Evolutionary conservation across 106 monocot genomes (phyloP).

Genomic region (Platanthera zijinensis): DNA sequence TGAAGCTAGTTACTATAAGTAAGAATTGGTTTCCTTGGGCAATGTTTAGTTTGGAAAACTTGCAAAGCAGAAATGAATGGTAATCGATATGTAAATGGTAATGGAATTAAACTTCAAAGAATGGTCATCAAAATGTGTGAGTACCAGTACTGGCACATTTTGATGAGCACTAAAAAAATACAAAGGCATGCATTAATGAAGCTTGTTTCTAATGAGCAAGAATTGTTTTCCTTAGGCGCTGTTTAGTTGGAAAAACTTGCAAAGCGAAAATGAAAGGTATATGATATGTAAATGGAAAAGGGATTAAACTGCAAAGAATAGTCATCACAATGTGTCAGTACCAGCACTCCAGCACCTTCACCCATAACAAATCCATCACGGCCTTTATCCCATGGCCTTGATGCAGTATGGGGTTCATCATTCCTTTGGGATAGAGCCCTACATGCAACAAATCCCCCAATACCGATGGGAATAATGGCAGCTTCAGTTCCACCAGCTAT

Average conservation of each 20-base stretch:
- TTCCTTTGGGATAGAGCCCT: constrained; percentile 95
- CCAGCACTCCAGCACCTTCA: constrained; percentile 93
- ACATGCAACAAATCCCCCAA: constrained; percentile 97
- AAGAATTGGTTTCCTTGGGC: too few species aligned
- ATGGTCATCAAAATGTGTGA: too few species aligned
- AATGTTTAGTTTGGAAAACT: too few species aligned
- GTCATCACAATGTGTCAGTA: constrained; percentile 17
- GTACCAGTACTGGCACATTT: too few species aligned
- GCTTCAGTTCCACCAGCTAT: constrained; percentile 98
- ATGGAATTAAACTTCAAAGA: too few species aligned
- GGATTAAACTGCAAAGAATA: background rate
- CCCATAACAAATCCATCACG: constrained; percentile 99
- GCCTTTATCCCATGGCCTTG: constrained; percentile 95
- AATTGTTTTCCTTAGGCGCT: too few species aligned
- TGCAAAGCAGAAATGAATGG: too few species aligned
- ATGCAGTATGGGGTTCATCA: constrained; percentile 89
- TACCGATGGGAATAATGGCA: constrained; percentile 94
- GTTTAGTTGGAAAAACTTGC: background rate
- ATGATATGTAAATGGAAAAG: too few species aligned
- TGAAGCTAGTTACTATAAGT: too few species aligned
- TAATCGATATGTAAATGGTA: too few species aligned
- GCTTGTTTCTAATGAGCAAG: too few species aligned
- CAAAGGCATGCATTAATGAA: background rate
- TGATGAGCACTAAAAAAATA: background rate
- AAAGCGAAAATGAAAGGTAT: background rate